Evolutionary conservation across 306 rosid genomes (phyloP), one percentile per base, ranked within the genome.

Genomic region (Prosopis cineraria): DNA sequence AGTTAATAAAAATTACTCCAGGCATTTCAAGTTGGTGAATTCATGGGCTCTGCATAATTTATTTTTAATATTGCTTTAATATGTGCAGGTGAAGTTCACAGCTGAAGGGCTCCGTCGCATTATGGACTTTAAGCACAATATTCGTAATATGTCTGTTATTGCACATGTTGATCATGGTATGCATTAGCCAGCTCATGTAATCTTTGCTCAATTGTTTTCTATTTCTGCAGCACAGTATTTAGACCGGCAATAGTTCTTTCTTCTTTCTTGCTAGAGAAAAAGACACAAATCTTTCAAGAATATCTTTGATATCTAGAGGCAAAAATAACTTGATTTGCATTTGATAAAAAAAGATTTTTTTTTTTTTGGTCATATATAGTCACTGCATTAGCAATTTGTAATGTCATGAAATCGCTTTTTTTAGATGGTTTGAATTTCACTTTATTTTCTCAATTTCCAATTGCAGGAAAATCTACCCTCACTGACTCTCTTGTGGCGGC

Each of bases 401-500:
- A 36, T 36, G 29, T 34, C 44, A 65, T 36, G 63, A 66, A 66
- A 40, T 39, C 24, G 30, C 48, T 4, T 37, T 20, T 10, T 19
- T 37, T 9, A 3, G 7, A 65, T 10, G 27, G 30, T 20, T 10
- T 65, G 48, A 65, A 17, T 65, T n/a, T 3, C 31, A 19, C 69
- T 65, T 19, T n/a, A 66, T 37, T n/a, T 7, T 64, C 40, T 36
- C 9, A 12, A 34, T 63, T 63, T 33, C 12, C 50, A 36, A 36
- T 20, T 63, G 81, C 86, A 85, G 91, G 91, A 25, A 89, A 89
- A 69, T 89, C 93, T 0, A 89, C 97, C 1, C 97, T 92, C 45
- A 90, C 97, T 0, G 97, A 91, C 47, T 91, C 97, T 63, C 89
- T 89, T 11, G 97, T 91, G 79, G 97, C 97, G 71, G 97, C 94